A percentile compares a stretch with the other conserved stretches of the same genome.
Evolutionary conservation across 2,329 filamentous ascomycete genomes (phyloP).

Genomic region (Aspergillus tamarii): DNA sequence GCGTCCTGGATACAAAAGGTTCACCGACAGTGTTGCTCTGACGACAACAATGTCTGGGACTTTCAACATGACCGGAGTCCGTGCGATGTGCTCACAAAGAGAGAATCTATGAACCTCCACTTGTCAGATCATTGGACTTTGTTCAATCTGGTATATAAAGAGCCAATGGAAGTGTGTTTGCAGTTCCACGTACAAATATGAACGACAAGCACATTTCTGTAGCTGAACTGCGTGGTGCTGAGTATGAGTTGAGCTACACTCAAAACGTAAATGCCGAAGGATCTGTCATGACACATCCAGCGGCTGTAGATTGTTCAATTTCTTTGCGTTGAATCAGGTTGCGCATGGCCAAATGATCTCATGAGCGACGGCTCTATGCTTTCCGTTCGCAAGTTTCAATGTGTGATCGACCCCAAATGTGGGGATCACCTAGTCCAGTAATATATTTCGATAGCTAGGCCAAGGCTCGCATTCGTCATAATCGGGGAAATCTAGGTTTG

Average conservation of each 20-base stretch:
- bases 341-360: not conserved
- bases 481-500: no score
- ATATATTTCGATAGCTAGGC: not conserved
- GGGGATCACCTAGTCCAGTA: not conserved
- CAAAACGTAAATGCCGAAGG: not conserved
- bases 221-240: not conserved
- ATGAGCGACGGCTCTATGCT: not conserved
- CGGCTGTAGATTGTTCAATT: not conserved
- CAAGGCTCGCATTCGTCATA: not conserved
- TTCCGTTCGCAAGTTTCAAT: no score
- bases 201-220: not conserved
- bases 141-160: not conserved
- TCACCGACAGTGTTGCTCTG: not conserved
- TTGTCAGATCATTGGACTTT: not conserved
- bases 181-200: not conserved
- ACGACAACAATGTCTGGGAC: not conserved
- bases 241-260: not conserved
- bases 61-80: not conserved
- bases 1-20: not conserved
- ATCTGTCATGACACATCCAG: no score
- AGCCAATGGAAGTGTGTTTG: not conserved
- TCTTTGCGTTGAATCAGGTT: not conserved
- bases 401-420: not conserved
- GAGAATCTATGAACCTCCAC: not conserved
- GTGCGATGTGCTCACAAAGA: not conserved